Conservation (phyloP, 2,329 filamentous ascomycete genomes). For the Escovopsis sp. region DNA sequence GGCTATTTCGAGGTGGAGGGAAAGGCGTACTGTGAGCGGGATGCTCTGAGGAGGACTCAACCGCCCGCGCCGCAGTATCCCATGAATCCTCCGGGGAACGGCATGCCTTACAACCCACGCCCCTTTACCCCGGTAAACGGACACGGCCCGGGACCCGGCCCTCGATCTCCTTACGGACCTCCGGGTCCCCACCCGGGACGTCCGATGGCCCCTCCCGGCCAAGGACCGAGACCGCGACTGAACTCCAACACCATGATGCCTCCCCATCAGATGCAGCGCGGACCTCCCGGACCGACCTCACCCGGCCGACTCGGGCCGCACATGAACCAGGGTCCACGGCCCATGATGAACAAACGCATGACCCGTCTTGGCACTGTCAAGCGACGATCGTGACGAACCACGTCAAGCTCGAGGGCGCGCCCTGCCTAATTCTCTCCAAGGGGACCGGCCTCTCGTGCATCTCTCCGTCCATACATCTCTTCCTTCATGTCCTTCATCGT, state of each 20-base stretch:
- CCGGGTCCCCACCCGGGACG: slow-evolving; percentile 2
- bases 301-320: slow-evolving; percentile 6
- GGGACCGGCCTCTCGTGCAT: too few species aligned
- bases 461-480: too few species aligned
- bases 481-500: too few species aligned
- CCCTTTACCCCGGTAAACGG: slow-evolving; percentile 4
- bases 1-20: slow-evolving; percentile 87
- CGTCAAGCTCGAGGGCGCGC: too few species aligned
- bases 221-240: slow-evolving; percentile 6
- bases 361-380: slow-evolving; percentile 42
- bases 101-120: background rate
- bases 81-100: background rate
- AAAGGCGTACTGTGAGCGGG: slow-evolving; percentile 69
- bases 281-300: slow-evolving; percentile 6
- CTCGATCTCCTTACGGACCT: slow-evolving; percentile 7
- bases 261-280: slow-evolving; percentile 3
- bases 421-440: too few species aligned
- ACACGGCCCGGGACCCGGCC: slow-evolving; percentile 4
- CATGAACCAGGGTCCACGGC: slow-evolving; percentile 9
- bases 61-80: slow-evolving; percentile 3
- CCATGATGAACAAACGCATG: slow-evolving; percentile 46
- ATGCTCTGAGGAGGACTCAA: slow-evolving; percentile 49
- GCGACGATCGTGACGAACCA: too few species aligned
- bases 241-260: slow-evolving; percentile 3
- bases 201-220: slow-evolving; percentile 10